Evolutionary conservation across 192 early-diverging fungal genomes (phyloP).

Genomic region (Umbelopsis isabellina): DNA sequence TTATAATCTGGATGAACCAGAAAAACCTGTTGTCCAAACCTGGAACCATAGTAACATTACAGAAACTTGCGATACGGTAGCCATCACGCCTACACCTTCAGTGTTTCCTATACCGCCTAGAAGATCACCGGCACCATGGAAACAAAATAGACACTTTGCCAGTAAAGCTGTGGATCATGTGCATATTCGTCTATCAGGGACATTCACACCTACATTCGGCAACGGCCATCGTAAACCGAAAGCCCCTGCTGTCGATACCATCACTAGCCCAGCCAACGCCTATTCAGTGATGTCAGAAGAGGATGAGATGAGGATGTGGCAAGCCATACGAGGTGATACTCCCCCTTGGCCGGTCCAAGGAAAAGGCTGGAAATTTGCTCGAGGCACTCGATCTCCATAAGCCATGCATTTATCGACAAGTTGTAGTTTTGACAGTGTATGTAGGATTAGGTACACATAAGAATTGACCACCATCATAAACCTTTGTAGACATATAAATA

Average conservation of each 20-base stretch:
- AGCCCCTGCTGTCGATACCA: background rate
- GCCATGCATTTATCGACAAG: no score
- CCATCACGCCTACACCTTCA: conserved; percentile 7
- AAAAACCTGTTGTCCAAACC: background rate
- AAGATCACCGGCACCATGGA: conserved; percentile 5
- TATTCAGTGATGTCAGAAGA: background rate
- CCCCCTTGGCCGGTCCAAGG: conserved; percentile 21
- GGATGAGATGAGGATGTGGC: conserved; percentile 13
- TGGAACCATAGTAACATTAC: background rate
- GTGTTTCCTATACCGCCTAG: conserved; percentile 4
- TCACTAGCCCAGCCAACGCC: background rate
- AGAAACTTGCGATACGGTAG: background rate
- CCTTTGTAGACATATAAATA: background rate
- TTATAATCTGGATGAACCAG: background rate
- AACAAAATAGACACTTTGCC: background rate
- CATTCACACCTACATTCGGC: conserved; percentile 12
- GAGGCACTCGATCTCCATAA: background rate
- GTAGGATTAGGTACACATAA: no score
- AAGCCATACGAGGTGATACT: background rate
- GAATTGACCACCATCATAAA: background rate
- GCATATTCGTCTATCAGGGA: conserved; percentile 5
- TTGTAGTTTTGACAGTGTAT: no score
- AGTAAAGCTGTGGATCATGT: conserved; percentile 1
- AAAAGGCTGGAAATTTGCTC: conserved; percentile 12
- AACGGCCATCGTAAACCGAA: background rate